A percentile compares a stretch with the other conserved stretches of the same genome.
These are phyloP conservation scores for Drosera spatulata DNA, from an alignment of 179 eudicot genomes.

Conservation along the genomic window DNA sequence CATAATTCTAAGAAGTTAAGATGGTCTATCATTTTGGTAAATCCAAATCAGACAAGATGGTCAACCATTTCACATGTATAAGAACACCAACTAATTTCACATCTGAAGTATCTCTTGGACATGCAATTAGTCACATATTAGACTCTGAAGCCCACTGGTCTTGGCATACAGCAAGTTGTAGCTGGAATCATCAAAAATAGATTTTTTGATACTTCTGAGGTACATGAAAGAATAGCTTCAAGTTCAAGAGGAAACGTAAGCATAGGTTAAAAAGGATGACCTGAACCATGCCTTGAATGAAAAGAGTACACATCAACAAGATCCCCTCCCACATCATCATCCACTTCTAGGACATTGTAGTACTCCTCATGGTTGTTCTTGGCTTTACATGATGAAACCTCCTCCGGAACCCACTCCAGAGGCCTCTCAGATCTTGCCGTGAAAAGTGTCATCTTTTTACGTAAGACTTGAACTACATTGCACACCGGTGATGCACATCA, in stretches of 20 bases:
- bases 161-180: no score
- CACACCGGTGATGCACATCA: background rate
- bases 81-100: no score
- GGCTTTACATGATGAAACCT: constrained; percentile 15
- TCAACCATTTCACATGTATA: no score
- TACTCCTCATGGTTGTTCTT: constrained; percentile 12
- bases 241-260: background rate
- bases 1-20: no score
- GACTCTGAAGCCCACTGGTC: no score
- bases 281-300: constrained; percentile 41
- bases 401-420: constrained; percentile 73
- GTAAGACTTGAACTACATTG: background rate
- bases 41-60: no score
- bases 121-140: no score
- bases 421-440: constrained; percentile 68
- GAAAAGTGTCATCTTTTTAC: constrained; percentile 1
- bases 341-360: constrained; percentile 21
- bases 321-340: constrained; percentile 18
- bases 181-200: no score
- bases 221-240: background rate
- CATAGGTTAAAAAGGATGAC: constrained; percentile 14
- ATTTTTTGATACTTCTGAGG: no score
- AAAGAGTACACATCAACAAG: constrained; percentile 50
- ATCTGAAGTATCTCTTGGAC: no score
- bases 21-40: no score